Evolutionary conservation across 495 filamentous ascomycete species (phyloP).

Genomic region (Penicillium bovifimosum): DNA sequence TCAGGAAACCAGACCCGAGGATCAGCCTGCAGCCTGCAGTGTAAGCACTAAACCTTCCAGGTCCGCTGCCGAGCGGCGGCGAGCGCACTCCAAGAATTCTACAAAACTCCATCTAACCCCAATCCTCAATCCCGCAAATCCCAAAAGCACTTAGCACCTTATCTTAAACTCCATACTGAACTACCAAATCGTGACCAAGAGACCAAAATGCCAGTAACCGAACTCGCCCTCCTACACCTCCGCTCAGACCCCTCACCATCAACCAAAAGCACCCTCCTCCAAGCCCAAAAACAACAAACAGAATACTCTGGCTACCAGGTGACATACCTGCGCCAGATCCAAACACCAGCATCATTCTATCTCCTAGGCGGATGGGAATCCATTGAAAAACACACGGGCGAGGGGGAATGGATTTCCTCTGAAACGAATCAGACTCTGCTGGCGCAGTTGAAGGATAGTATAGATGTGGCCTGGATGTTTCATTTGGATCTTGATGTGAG

Average conservation of each 20-base stretch:
- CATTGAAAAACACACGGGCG: conserved; percentile 34
- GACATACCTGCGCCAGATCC: conserved; percentile 39
- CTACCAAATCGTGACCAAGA: neutral
- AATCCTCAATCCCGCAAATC: too few species aligned
- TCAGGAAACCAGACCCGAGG: too few species aligned
- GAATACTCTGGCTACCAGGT: conserved; percentile 30
- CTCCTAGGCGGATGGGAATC: conserved; percentile 49
- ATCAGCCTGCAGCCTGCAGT: too few species aligned
- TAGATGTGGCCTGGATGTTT: conserved; percentile 36
- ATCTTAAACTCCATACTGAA: too few species aligned
- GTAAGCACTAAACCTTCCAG: too few species aligned
- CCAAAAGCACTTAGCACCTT: too few species aligned
- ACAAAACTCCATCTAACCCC: too few species aligned
- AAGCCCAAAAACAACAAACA: conserved; percentile 32
- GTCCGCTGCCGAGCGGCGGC: too few species aligned
- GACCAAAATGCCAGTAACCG: conserved; percentile 45
- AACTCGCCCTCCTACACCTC: conserved; percentile 46
- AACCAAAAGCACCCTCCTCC: conserved; percentile 16
- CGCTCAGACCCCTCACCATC: conserved; percentile 10
- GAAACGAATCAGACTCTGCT: conserved; percentile 34
- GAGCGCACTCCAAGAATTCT: too few species aligned
- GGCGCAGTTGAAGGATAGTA: conserved; percentile 34
- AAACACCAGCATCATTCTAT: conserved; percentile 43
- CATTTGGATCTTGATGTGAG: conserved; percentile 32
- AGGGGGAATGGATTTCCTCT: conserved; percentile 39